These are phyloP conservation scores for Russula sp. DNA, from an alignment of 768 basidiomycete species.

Conservation along the genomic window DNA sequence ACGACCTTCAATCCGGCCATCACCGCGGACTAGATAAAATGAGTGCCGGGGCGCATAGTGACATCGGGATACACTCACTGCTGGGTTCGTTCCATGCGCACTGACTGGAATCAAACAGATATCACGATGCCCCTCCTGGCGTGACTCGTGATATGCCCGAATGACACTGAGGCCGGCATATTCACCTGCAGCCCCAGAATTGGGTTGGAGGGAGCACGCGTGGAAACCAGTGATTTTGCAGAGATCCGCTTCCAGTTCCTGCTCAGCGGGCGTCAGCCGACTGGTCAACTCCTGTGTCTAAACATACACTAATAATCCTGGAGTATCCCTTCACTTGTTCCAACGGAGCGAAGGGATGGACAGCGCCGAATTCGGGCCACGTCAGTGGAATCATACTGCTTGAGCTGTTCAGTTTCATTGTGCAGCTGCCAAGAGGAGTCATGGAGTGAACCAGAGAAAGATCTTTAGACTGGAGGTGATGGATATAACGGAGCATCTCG, in stretches of 20 bases:
- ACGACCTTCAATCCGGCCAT: slow-evolving; percentile 98
- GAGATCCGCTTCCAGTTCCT: slow-evolving; percentile 90
- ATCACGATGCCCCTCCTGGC: slow-evolving; percentile 78
- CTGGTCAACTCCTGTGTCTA: background rate
- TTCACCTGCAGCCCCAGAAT: slow-evolving; percentile 97
- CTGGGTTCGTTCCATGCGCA: slow-evolving; percentile 98
- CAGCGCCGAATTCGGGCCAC: slow-evolving; percentile 83
- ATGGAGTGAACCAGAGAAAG: slow-evolving; percentile 92
- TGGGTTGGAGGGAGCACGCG: slow-evolving; percentile 94
- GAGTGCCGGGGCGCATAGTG: background rate
- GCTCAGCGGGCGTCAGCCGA: slow-evolving; percentile 10
- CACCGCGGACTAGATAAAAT: slow-evolving; percentile 66
- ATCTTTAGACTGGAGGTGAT: slow-evolving; percentile 91
- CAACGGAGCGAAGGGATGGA: slow-evolving; percentile 90
- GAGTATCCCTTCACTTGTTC: slow-evolving; percentile 89
- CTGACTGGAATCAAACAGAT: slow-evolving; percentile 92
- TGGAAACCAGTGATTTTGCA: slow-evolving; percentile 96
- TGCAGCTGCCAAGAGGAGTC: slow-evolving; percentile 94
- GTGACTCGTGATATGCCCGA: slow-evolving; percentile 87
- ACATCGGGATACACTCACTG: slow-evolving; percentile 47
- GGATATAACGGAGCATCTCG: slow-evolving; percentile 95
- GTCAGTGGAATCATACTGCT: slow-evolving; percentile 97
- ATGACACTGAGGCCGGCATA: slow-evolving; percentile 95
- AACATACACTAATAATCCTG: slow-evolving; percentile 63
- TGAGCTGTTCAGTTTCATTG: slow-evolving; percentile 98